These are phyloP conservation scores for Saccharum spontaneum DNA, from an alignment of 176 grass and related monocot genomes.

Conservation along the genomic window DNA sequence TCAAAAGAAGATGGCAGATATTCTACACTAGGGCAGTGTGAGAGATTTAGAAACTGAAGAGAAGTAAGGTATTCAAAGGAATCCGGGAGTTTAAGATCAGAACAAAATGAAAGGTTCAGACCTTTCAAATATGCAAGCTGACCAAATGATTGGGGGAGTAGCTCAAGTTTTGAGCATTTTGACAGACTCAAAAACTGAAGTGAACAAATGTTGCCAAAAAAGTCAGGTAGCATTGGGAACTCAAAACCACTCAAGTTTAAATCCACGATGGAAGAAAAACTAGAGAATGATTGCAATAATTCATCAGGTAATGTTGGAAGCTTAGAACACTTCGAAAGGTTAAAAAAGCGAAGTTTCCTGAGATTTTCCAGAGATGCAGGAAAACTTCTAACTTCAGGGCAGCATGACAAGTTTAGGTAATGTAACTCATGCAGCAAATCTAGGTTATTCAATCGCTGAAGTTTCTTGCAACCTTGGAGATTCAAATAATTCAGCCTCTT, in stretches of 20 bases:
- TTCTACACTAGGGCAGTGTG: conserved; percentile 40
- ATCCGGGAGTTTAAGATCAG: conserved; percentile 38
- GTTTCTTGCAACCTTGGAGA: conserved; percentile 57
- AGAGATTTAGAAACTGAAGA: conserved; percentile 46
- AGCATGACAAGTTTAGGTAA: conserved; percentile 42
- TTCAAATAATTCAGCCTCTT: conserved; percentile 54
- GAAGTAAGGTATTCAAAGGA: conserved; percentile 36
- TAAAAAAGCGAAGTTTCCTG: conserved; percentile 33
- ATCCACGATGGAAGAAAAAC: conserved; percentile 45
- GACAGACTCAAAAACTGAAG: conserved; percentile 50
- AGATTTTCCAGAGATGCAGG: conserved; percentile 42
- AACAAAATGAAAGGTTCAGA: conserved; percentile 40
- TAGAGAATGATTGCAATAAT: conserved; percentile 46
- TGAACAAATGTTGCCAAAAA: conserved; percentile 42
- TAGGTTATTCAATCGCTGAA: conserved; percentile 36
- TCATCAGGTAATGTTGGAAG: conserved; percentile 35
- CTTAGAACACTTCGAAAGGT: conserved; percentile 35
- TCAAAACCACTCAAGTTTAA: conserved; percentile 47
- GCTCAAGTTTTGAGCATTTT: conserved; percentile 52
- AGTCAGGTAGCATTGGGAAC: conserved; percentile 44
- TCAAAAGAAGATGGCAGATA: conserved; percentile 28
- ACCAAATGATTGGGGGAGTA: conserved; percentile 40
- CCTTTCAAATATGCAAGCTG: conserved; percentile 37
- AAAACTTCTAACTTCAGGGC: conserved; percentile 44
- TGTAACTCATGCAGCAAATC: conserved; percentile 39